These are phyloP conservation scores for Phytophthora palmivora DNA, from an alignment of 352 stramenopile genomes.

Conservation along the genomic window DNA sequence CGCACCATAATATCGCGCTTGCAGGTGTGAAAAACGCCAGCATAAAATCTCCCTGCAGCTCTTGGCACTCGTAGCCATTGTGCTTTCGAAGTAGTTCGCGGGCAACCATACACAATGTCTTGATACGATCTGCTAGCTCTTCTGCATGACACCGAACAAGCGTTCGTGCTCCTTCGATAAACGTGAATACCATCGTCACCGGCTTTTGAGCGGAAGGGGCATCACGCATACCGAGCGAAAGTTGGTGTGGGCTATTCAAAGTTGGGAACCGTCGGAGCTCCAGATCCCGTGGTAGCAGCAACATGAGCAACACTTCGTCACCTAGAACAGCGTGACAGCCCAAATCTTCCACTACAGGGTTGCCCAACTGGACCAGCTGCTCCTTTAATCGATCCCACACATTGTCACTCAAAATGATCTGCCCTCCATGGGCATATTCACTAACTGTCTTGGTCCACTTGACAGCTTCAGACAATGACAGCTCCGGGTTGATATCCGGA, in stretches of 20 bases:
- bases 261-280: conserved; percentile 76
- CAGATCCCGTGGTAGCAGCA: conserved; percentile 79
- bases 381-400: conserved; percentile 90
- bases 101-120: conserved; percentile 82
- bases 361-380: conserved; percentile 87
- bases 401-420: conserved; percentile 87
- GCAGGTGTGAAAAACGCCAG: conserved; percentile 88
- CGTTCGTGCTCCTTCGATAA: conserved; percentile 85
- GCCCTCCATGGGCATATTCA: conserved; percentile 82
- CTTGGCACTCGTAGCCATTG: conserved; percentile 90
- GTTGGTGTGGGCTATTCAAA: conserved; percentile 75
- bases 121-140: conserved; percentile 85
- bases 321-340: conserved; percentile 76
- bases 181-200: conserved; percentile 91
- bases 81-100: conserved; percentile 78
- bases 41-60: conserved; percentile 91
- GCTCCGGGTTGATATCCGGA: conserved; percentile 54
- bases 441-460: conserved; percentile 89
- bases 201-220: conserved; percentile 78
- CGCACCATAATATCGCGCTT: conserved; percentile 84
- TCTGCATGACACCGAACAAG: conserved; percentile 86
- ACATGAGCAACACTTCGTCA: conserved; percentile 82
- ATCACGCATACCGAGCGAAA: conserved; percentile 84
- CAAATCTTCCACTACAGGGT: conserved; percentile 88
- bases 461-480: conserved; percentile 74